phyloP scores from a whole-genome alignment of 192 early-diverging fungal species.

The Podochytrium sp. region DNA sequence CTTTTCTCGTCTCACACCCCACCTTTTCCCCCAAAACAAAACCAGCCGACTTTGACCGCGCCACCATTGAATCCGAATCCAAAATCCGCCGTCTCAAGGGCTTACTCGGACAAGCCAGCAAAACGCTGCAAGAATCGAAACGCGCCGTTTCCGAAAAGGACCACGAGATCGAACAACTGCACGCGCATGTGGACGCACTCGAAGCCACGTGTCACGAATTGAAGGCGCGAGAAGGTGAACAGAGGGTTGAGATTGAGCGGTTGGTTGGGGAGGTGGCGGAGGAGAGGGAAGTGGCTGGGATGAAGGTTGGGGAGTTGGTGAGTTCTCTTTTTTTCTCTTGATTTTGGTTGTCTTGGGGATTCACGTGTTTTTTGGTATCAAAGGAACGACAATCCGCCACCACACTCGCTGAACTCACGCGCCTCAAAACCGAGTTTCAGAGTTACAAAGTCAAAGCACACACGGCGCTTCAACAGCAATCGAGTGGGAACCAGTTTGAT shows the following conservation, averaged over 20 bases:
- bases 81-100: conserved; percentile 34
- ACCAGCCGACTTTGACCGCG: conserved; percentile 8
- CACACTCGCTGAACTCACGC: background rate
- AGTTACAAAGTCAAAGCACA: conserved; percentile 34
- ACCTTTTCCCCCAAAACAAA: too few species aligned
- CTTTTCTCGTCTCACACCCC: too few species aligned
- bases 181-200: conserved; percentile 4
- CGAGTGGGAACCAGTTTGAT: conserved; percentile 1
- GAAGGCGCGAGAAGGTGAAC: background rate
- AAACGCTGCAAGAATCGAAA: conserved; percentile 33
- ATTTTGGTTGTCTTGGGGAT: background rate
- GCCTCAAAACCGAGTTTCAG: conserved; percentile 30
- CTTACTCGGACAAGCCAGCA: conserved; percentile 33
- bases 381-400: conserved; percentile 12
- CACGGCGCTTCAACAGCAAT: conserved; percentile 31
- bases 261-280: conserved; percentile 10
- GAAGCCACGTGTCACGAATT: background rate
- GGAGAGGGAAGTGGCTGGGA: conserved; percentile 18
- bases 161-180: conserved; percentile 11
- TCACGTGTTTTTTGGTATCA: background rate
- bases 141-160: conserved; percentile 20
- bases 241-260: conserved; percentile 20
- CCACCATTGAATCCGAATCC: conserved; percentile 21
- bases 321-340: background rate
- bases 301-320: conserved; percentile 10